Conservation (phyloP, 176 grass and related monocot species). For the Bolboschoenus planiculmis region DNA sequence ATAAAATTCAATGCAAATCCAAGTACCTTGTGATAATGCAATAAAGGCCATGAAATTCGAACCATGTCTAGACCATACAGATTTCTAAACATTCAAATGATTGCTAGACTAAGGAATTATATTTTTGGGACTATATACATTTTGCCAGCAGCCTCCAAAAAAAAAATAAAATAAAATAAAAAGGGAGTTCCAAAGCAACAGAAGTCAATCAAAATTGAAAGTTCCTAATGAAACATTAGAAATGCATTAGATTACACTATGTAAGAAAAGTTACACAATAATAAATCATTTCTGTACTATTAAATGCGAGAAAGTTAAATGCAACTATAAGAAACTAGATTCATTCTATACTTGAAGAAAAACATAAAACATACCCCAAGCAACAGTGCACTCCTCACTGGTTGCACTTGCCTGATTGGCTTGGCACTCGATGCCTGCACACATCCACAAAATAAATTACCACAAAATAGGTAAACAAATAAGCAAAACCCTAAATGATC, state of each 20-base stretch:
- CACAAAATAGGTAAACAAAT: neutral
- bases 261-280: neutral
- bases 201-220: neutral
- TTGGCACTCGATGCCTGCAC: conserved; percentile 95
- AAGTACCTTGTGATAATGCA: neutral
- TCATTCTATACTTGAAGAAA: neutral
- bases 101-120: neutral
- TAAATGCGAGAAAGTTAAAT: neutral
- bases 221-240: neutral
- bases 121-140: neutral
- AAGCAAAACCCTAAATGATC: conserved; percentile 21
- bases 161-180: neutral
- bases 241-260: neutral
- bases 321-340: neutral
- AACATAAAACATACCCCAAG: conserved; percentile 67
- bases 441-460: neutral
- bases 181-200: neutral
- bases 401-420: conserved; percentile 98
- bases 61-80: neutral
- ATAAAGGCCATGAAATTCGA: neutral
- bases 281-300: neutral
- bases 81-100: neutral
- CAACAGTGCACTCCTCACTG: conserved; percentile 96
- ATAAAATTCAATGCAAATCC: neutral
- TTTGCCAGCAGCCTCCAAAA: neutral